Evolutionary conservation across 352 stramenopile genomes (phyloP).

Genomic region (Phytophthora chlamydospora): DNA sequence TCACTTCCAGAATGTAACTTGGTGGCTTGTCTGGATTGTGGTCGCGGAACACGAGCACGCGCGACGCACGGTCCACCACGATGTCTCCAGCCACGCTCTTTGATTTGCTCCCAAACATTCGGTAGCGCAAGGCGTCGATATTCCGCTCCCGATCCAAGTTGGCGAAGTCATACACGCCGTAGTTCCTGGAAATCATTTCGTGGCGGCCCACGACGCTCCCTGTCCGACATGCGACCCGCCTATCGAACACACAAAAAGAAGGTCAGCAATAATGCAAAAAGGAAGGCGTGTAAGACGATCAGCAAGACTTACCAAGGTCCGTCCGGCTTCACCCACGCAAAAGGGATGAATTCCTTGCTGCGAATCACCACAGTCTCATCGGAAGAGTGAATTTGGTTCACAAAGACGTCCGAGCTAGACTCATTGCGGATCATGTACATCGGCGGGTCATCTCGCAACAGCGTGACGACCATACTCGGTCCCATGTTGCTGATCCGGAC

Average conservation of each 20-base stretch:
- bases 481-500: slow-evolving; percentile 81
- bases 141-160: slow-evolving; percentile 81
- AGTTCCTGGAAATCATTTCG: slow-evolving; percentile 60
- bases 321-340: slow-evolving; percentile 83
- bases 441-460: slow-evolving; percentile 75
- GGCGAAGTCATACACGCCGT: slow-evolving; percentile 85
- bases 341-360: slow-evolving; percentile 75
- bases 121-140: slow-evolving; percentile 72
- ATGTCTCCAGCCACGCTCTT: slow-evolving; percentile 78
- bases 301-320: slow-evolving; percentile 57
- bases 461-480: slow-evolving; percentile 81
- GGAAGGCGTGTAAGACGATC: not conserved
- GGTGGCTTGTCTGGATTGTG: slow-evolving; percentile 57
- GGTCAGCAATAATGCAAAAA: not conserved
- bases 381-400: slow-evolving; percentile 72
- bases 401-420: slow-evolving; percentile 73
- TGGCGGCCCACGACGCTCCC: slow-evolving; percentile 52
- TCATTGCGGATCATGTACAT: slow-evolving; percentile 90
- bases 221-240: slow-evolving; percentile 74
- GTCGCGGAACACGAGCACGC: slow-evolving; percentile 82
- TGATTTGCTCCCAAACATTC: slow-evolving; percentile 73
- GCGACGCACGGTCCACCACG: slow-evolving; percentile 76
- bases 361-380: slow-evolving; percentile 71
- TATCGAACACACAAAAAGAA: slow-evolving; percentile 28
- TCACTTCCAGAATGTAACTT: slow-evolving; percentile 84